Base-by-base conservation (phyloP, 352 stramenopile species). In the Phytopythium sindhum region DNA sequence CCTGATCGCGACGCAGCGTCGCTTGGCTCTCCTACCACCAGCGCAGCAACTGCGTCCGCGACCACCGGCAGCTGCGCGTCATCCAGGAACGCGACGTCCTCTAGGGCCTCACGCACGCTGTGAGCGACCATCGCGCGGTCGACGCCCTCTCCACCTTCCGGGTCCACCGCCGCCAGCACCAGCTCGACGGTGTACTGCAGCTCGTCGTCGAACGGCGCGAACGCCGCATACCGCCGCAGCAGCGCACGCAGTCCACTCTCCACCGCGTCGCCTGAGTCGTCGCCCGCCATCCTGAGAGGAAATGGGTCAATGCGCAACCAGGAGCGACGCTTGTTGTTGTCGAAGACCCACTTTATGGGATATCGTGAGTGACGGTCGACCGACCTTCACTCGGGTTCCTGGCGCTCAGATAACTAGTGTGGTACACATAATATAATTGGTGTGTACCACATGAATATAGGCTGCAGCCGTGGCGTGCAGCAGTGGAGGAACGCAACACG, bases 121-220 rank as follows among this genome's bases (percentile, higher is more conserved):
- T 44, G 28, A 23, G 66, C 63, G 21, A 90, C 65, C 15, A 63
- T 65, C 1, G 39, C 1, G 33, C 63, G 53, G 39, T 78, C 62
- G 2, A 56, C 52, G 55, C 26, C 48, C 24, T 39, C 50, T 24
- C 28, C 50, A 14, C 33, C 33, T 39, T 11, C 68, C 19, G 90
- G 81, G 26, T 86, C 72, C 10, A 53, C 65, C 53, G 65, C 75
- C 21, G 77, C 83, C 4, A 89, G 60, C 52, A 94, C 51, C 29
- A 92, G 67, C 73, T 89, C 84, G 0, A 70, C 76, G 37, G 87
- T 77, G 61, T 84, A 95, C 56, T 89, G 82, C 19, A 91, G 47
- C 66, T 90, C 78, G 31, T 82, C 79, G 1, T 48, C 12, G 29
- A 55, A 42, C 55, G 68, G 61, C 4, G 58, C 48, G 10, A 60